Evolutionary conservation across 441 rosid species (phyloP), one percentile per base, ranked within the genome.

Genomic region (Pelargonium cotyledonis): DNA sequence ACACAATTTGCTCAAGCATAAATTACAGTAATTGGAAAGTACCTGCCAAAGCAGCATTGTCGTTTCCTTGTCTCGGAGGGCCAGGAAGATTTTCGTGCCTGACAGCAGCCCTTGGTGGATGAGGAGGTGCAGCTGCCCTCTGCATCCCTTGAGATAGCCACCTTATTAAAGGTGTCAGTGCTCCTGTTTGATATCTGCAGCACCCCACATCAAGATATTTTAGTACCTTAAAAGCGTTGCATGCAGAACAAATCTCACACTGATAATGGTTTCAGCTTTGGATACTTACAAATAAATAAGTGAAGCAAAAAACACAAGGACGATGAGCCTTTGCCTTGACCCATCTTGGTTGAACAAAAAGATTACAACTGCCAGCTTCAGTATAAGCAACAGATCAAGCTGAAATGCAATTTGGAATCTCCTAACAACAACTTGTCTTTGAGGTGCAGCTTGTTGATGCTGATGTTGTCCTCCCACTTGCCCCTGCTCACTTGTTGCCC

Each of bases 121-220:
- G 85, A 70, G 97, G 96, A 76, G 97, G 96, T 12, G 88, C 85
- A 63, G 96, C 98, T 38, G 94, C 97, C 78, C 99, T 89, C 63
- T 86, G 95, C 97, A 91, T 94, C 72, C 97, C 91, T 78, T 89
- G 96, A 15, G 97, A 88, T 64, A 94, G 93, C 99, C 96, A 86
- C 68, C 87, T 83, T 31, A 91, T 77, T 75, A 94, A 78, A 0
- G 99, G 99, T 55, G 99, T 81, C 43, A 94, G 91, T 68, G 95
- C 99, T 74, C 97, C 99, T 57, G 97, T 91, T 81, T 91, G 96
- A 80, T 94, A 90, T 72, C 99, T 94, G 85, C 73, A 81, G 61
- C 29, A 76, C 69, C 35, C 78, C 71, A 76, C 19, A 69, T 62
- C 49, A 44, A 44, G 49, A 26, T 26, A 26, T 26, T 26, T 26